Percentiles rank a stretch among this genome's conserved stretches.
Conservation (phyloP, 148 eudicot genomes). For the Arctostaphylos glauca region DNA sequence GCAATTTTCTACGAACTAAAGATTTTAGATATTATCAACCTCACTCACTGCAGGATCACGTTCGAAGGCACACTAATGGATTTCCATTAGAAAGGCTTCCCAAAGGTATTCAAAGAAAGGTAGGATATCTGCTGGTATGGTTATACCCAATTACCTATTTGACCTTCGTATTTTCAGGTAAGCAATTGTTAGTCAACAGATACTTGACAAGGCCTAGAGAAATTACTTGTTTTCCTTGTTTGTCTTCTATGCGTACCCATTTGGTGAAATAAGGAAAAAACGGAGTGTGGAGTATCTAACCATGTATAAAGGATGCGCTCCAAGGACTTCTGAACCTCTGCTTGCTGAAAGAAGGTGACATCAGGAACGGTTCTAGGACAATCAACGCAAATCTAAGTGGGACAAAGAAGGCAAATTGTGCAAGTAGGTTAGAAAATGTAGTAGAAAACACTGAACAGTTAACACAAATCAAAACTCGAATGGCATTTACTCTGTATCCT, state of each 20-base stretch:
- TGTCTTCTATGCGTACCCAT: not conserved
- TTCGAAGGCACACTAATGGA: not conserved
- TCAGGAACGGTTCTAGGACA: constrained; percentile 99
- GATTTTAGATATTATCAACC: not conserved
- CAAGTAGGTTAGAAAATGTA: constrained; percentile 7
- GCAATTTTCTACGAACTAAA: not conserved
- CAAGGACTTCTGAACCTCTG: constrained; percentile 81
- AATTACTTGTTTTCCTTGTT: not conserved
- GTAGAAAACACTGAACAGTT: not conserved
- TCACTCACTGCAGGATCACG: not conserved
- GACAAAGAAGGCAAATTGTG: constrained; percentile 14
- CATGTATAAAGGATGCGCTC: constrained; percentile 94
- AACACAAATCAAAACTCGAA: constrained; percentile 7
- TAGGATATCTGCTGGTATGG: not conserved
- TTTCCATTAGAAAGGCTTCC: not conserved
- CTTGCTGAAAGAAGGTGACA: constrained; percentile 90
- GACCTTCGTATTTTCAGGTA: not conserved
- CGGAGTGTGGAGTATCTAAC: constrained; percentile 36
- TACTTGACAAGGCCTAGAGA: not conserved
- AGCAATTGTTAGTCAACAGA: not conserved
- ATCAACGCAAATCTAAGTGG: constrained; percentile 76
- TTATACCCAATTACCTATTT: not conserved
- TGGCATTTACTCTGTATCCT: not conserved
- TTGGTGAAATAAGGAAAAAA: not conserved
- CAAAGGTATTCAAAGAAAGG: not conserved